Conservation (phyloP, 1,139 yeast genomes). For the Yamadazyma sp. region DNA sequence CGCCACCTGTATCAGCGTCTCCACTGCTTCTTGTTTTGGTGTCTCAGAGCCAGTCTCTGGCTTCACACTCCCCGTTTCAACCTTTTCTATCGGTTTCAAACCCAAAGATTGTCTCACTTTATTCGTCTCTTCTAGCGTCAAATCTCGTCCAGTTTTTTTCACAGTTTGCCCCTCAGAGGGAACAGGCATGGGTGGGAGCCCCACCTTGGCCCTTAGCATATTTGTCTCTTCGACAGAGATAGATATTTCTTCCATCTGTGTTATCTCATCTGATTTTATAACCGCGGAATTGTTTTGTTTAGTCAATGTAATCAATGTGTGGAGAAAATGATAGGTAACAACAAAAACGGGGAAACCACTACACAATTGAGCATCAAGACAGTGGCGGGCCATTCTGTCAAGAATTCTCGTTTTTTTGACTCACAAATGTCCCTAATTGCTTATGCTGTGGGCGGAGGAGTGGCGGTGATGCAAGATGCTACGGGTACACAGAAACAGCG, state of each 20-base stretch:
- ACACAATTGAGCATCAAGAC: no score
- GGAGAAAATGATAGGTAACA: neutral
- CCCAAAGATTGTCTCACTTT: slow-evolving; percentile 49
- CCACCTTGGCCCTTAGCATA: slow-evolving; percentile 30
- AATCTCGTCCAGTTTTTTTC: slow-evolving; percentile 13
- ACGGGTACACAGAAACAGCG: slow-evolving; percentile 28
- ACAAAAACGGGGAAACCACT: no score
- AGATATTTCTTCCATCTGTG: slow-evolving; percentile 24
- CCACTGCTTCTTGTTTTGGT: neutral
- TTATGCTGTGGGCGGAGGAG: slow-evolving; percentile 70
- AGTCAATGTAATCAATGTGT: neutral
- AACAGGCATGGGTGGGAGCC: slow-evolving; percentile 30
- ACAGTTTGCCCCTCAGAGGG: neutral
- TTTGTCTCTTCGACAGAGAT: slow-evolving; percentile 41
- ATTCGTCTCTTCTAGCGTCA: slow-evolving; percentile 55
- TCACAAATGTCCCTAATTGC: slow-evolving; percentile 47
- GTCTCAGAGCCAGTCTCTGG: neutral
- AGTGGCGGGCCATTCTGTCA: slow-evolving; percentile 31
- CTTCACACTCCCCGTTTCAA: neutral
- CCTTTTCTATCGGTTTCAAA: slow-evolving; percentile 40
- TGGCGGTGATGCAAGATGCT: slow-evolving; percentile 36
- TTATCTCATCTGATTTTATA: no score
- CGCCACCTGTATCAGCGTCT: slow-evolving; percentile 11
- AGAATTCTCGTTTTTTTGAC: slow-evolving; percentile 31
- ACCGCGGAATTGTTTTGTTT: no score